phyloP scores from a whole-genome alignment of 345 rosid species.

The Salix suchowensis region DNA sequence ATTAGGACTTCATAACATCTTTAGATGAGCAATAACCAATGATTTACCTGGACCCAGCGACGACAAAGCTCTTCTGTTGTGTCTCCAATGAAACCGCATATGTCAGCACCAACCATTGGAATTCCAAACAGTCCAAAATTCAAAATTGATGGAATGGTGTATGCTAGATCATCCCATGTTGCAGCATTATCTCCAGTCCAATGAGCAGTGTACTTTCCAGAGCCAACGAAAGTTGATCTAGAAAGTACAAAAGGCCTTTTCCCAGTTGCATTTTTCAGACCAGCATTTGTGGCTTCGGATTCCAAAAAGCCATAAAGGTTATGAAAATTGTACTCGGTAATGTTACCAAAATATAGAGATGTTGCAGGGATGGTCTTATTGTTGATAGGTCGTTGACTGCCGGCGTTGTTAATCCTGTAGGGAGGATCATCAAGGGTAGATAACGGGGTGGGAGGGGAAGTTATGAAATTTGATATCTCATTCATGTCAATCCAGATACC shows the following conservation, averaged over 20 bases:
- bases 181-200: conserved; percentile 82
- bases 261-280: conserved; percentile 36
- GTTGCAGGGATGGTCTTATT: conserved; percentile 51
- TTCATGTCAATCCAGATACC: conserved; percentile 90
- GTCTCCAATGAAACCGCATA: conserved; percentile 53
- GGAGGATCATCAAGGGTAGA: conserved; percentile 62
- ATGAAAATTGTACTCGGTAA: conserved; percentile 62
- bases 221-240: conserved; percentile 69
- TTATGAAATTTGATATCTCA: conserved; percentile 58
- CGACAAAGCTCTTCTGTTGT: conserved; percentile 70
- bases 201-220: conserved; percentile 73
- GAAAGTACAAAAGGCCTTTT: conserved; percentile 69
- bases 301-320: conserved; percentile 66
- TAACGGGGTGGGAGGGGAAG: conserved; percentile 34
- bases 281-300: conserved; percentile 55
- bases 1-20: no score
- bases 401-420: conserved; percentile 60
- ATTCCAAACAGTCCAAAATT: conserved; percentile 71
- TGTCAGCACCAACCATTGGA: conserved; percentile 86
- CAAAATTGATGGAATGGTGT: conserved; percentile 53
- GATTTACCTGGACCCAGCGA: conserved; percentile 69
- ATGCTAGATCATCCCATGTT: conserved; percentile 59
- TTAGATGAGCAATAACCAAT: background rate
- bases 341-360: conserved; percentile 45
- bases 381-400: conserved; percentile 31